Evolutionary conservation across 306 rosid genomes (phyloP).

Genomic region (Canavalia ensiformis): DNA sequence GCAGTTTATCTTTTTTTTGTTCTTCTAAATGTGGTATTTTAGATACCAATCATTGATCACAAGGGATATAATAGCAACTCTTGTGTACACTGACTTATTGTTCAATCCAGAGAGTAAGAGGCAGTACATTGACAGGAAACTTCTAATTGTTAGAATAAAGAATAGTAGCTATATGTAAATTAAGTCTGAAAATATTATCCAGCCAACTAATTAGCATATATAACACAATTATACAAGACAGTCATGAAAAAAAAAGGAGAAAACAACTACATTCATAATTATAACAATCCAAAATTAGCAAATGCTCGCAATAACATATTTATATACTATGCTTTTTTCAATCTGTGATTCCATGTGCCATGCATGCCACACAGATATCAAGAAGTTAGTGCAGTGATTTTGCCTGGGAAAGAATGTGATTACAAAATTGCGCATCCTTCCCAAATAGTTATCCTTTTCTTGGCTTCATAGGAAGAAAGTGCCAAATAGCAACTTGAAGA

Average conservation of each 20-base stretch:
- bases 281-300: background rate
- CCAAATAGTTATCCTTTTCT: slow-evolving; percentile 26
- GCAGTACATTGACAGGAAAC: slow-evolving; percentile 14
- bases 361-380: background rate
- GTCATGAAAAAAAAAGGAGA: background rate
- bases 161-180: background rate
- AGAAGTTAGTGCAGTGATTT: slow-evolving; percentile 33
- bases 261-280: background rate
- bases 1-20: too few relatives aligned
- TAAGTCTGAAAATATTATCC: background rate
- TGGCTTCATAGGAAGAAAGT: slow-evolving; percentile 14
- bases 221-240: background rate
- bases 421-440: slow-evolving; percentile 29
- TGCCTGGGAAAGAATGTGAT: slow-evolving; percentile 12
- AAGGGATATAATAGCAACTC: slow-evolving; percentile 21
- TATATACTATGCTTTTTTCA: background rate
- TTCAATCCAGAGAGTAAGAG: slow-evolving; percentile 20
- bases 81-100: background rate
- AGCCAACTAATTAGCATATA: background rate
- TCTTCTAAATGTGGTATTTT: background rate
- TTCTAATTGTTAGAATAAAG: slow-evolving; percentile 2
- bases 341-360: slow-evolving; percentile 15
- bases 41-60: background rate
- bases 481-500: background rate
- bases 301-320: background rate